phyloP scores from a whole-genome alignment of 768 basidiomycete genomes.

The Kwoniella dejecticola region DNA sequence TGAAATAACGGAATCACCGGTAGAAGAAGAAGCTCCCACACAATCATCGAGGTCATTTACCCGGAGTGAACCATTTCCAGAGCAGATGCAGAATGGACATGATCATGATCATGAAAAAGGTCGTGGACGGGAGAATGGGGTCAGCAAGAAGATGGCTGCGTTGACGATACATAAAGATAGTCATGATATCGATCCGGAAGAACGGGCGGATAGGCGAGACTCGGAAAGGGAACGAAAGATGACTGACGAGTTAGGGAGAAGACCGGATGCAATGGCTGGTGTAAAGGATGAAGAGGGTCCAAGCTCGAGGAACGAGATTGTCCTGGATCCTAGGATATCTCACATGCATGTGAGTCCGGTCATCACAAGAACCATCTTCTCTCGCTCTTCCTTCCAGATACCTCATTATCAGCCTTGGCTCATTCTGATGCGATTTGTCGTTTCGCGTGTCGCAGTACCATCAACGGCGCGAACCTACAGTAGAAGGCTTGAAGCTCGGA shows the following conservation, averaged over 20 bases:
- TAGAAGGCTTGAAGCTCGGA: constrained; percentile 32
- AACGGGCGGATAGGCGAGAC: constrained; percentile 16
- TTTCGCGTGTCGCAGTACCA: constrained; percentile 35
- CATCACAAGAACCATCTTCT: not conserved
- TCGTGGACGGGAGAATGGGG: too few species aligned
- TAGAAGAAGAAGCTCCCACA: constrained; percentile 8
- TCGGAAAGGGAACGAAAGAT: constrained; percentile 19
- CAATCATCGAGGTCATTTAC: not conserved
- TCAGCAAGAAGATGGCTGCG: not conserved
- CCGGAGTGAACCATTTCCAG: not conserved
- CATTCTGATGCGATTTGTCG: too few species aligned
- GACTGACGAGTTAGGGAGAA: constrained; percentile 41
- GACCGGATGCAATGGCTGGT: constrained; percentile 33
- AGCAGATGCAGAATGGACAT: constrained; percentile 1
- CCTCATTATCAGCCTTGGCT: too few species aligned
- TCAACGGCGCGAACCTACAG: constrained; percentile 27
- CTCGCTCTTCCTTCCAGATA: not conserved
- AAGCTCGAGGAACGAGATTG: constrained; percentile 50
- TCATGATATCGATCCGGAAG: constrained; percentile 25
- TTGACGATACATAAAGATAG: constrained; percentile 18
- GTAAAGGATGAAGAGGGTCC: constrained; percentile 49
- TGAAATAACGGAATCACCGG: constrained; percentile 22
- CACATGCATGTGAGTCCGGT: constrained; percentile 42
- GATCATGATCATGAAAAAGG: constrained; percentile 11
- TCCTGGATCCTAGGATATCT: constrained; percentile 43